Base-by-base conservation (phyloP, 352 stramenopile species). In the Globisporangium rhizosaccharum region DNA sequence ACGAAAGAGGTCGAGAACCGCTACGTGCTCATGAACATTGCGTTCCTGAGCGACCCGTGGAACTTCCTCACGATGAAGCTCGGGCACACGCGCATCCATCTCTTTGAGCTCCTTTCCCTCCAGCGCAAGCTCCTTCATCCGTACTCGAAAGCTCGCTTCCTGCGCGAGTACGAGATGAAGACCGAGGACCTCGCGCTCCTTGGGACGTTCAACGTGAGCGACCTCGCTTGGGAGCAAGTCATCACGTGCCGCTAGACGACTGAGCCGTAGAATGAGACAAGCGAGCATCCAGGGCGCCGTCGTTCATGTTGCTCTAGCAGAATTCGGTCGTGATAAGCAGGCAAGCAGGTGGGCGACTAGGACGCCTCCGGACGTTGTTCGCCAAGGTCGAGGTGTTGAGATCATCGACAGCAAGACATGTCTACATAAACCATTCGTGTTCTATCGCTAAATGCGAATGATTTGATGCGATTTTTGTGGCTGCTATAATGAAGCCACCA, bases 1-100 rank as follows among this genome's bases (percentile, higher is more conserved):
- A 53, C 39, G 11, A 53, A 52, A 23, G 61, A 63, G 20, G 61
- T 68, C 1, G 56, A 72, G 26, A 66, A 58, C 28, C 69, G 75
- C 37, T 68, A 67, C 18, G 74, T 84, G 70, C 65, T 84, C 37
- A 84, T 84, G 74, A 84, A 84, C 59, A 56, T 84, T 47, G 72
- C 73, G 45, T 84, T 84, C 48, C 50, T 84, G 51, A 81, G 72
- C 30, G 70, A 84, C 50, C 74, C 72, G 52, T 84, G 72, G 74
- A 81, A 79, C 63, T 75, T 76, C 42, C 51, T 79, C 12, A 65
- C 74, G 5, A 58, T 84, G 58, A 79, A 79, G 52, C 65, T 84
- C 53, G 71, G 72, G 8, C 70, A 71, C 53, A 75, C 74, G 53
- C 74, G 70, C 41, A 73, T 84, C 41, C 69, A 84, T 53, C 59